Base-by-base conservation (phyloP, 2,329 filamentous ascomycete species). In the Alternaria atra region DNA sequence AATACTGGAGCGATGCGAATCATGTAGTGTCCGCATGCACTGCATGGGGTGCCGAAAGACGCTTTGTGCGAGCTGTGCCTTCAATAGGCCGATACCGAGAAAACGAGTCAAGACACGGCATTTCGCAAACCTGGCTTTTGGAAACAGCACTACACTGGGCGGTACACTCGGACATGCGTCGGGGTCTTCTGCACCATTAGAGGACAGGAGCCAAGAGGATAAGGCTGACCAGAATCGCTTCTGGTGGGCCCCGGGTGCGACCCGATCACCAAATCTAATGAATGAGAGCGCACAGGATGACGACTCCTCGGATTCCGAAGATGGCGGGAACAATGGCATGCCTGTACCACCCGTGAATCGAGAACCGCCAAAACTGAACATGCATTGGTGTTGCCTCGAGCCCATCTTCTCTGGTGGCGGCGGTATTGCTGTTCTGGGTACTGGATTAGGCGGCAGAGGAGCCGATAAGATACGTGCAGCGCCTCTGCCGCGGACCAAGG, bases 11-110 rank as follows among this genome's bases (percentile, higher is more conserved):
- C 77, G 86, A 50, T 88, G 86, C 68, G 86, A 88, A 73, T 85
- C 86, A 60, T 88, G 86, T 73, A 87, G 85, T 58, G 84, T 87
- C 15, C 78, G 85, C 65, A 87, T 88, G 86, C 86, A 87, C 70
- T 88, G 86, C 68, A 84, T 86, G 70, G 86, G 86, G 37, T 88
- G 86, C 68, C 80, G 86, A 51, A 87, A 85, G 76, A 88, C 85
- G 1, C 81, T 87, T 2, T 88, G 86, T 77, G 84, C 84, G 20
- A 86, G 84, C 71, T 88, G 86, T 71, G 85, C 86, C 6, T 87
- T 86, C 73, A 85, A 86, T 66, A 79, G 84, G 15, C 84, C 79
- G 69, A 63, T 87, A 80, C 77, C 79, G 69, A 66, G 80, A 65
- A 78, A 81, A 62, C 71, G 75, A 20, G 66, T 60, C 20, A 79